Evolutionary conservation across 1,139 yeast species (phyloP).

Genomic region (Suhomyces panamericanus): DNA sequence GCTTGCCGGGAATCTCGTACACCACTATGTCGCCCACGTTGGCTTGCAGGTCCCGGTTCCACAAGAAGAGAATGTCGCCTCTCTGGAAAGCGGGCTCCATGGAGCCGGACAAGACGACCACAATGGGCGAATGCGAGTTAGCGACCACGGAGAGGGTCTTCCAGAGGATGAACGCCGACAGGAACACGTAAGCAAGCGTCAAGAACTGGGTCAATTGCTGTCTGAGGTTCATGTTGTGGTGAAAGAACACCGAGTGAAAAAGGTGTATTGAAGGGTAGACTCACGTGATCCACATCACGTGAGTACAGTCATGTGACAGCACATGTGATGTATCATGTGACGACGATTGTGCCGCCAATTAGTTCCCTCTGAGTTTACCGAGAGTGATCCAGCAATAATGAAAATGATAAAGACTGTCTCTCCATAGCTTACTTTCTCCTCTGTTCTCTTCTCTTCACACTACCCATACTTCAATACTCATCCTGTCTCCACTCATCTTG

Average conservation of each 20-base stretch:
- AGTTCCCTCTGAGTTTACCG: too few relatives aligned
- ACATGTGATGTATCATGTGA: too few relatives aligned
- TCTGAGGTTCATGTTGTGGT: constrained; percentile 41
- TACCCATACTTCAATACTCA: too few relatives aligned
- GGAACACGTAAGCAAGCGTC: constrained; percentile 72
- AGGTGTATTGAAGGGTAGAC: too few relatives aligned
- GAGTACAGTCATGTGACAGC: too few relatives aligned
- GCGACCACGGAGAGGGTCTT: constrained; percentile 76
- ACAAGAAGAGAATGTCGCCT: constrained; percentile 88
- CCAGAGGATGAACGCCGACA: constrained; percentile 93
- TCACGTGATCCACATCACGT: background rate
- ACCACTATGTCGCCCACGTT: constrained; percentile 95
- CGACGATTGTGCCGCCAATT: too few relatives aligned
- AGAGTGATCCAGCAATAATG: too few relatives aligned
- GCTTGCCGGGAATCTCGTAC: constrained; percentile 78
- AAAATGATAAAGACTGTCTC: too few relatives aligned
- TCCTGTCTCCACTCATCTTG: too few relatives aligned
- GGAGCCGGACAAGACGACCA: constrained; percentile 95
- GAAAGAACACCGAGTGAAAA: constrained; percentile 12
- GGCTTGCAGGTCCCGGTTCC: constrained; percentile 74
- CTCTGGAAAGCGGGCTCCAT: constrained; percentile 99
- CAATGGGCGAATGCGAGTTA: constrained; percentile 89
- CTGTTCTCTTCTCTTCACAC: too few relatives aligned
- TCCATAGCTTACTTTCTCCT: too few relatives aligned
- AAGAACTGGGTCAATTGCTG: constrained; percentile 57